Conservation (phyloP, 768 basidiomycete species). For the Lyophyllum atratum region DNA sequence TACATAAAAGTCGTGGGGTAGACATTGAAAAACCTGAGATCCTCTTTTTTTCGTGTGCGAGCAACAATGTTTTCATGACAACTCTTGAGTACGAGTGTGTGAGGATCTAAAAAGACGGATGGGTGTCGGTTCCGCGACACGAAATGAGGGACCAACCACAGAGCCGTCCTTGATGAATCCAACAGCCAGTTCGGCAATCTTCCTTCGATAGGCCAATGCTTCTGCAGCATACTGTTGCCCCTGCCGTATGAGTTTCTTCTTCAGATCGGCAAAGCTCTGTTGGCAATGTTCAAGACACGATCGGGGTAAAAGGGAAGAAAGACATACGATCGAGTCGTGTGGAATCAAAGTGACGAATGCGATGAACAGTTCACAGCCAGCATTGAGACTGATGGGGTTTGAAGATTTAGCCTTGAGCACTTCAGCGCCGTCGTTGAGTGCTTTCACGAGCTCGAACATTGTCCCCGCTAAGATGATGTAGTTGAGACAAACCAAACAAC, state of each 20-base stretch:
- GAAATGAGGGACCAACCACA: conserved; percentile 50
- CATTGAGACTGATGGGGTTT: conserved; percentile 82
- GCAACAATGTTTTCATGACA: conserved; percentile 88
- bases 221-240: conserved; percentile 76
- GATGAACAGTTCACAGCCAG: conserved; percentile 90
- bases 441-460: conserved; percentile 90
- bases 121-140: neutral
- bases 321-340: conserved; percentile 75
- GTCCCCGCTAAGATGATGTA: conserved; percentile 62
- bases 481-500: neutral
- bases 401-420: conserved; percentile 60
- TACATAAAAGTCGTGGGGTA: conserved; percentile 14
- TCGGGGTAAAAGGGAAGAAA: conserved; percentile 9
- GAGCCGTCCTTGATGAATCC: conserved; percentile 96
- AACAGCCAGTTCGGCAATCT: conserved; percentile 87
- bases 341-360: conserved; percentile 85
- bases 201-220: conserved; percentile 83
- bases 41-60: conserved; percentile 88
- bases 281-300: conserved; percentile 11
- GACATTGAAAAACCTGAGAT: conserved; percentile 61
- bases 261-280: conserved; percentile 83
- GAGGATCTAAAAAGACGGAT: conserved; percentile 64
- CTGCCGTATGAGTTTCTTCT: conserved; percentile 79
- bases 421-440: conserved; percentile 74
- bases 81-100: conserved; percentile 97